Percentiles rank a stretch among this genome's conserved stretches.
phyloP scores from a whole-genome alignment of 2,329 filamentous ascomycete genomes.

The Phaeosphaeria sp. region DNA sequence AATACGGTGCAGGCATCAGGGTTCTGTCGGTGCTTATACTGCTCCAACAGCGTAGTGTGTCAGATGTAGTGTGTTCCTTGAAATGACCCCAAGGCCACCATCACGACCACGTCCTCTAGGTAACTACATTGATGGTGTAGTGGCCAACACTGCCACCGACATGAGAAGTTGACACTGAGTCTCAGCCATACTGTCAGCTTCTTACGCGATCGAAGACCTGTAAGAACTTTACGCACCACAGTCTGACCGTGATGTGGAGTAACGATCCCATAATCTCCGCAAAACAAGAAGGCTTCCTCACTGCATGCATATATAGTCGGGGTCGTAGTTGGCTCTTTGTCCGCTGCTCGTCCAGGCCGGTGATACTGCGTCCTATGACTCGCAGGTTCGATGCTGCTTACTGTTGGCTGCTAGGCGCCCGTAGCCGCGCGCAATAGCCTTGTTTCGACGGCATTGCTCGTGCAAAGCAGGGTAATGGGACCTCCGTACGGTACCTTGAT shows the following conservation, averaged over 20 bases:
- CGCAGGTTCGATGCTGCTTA: neutral
- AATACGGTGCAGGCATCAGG: neutral
- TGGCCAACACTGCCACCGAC: neutral
- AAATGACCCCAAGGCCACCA: neutral
- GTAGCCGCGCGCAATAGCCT: neutral
- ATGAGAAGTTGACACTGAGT: neutral
- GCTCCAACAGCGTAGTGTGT: neutral
- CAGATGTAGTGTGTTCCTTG: neutral
- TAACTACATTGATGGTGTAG: neutral
- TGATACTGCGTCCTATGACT: neutral
- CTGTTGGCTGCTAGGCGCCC: neutral
- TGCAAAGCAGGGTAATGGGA: neutral
- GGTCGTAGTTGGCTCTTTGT: neutral
- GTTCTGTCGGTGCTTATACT: neutral
- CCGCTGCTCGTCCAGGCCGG: neutral
- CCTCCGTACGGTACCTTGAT: neutral
- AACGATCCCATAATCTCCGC: neutral
- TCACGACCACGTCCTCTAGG: neutral
- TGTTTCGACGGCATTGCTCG: neutral
- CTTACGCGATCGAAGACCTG: neutral
- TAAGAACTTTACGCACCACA: neutral
- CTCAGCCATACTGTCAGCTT: neutral
- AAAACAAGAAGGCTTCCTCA: neutral
- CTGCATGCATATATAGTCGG: neutral
- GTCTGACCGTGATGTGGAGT: neutral